Base-by-base conservation (phyloP, 495 filamentous ascomycete genomes). In the Penicillium flavigenum region DNA sequence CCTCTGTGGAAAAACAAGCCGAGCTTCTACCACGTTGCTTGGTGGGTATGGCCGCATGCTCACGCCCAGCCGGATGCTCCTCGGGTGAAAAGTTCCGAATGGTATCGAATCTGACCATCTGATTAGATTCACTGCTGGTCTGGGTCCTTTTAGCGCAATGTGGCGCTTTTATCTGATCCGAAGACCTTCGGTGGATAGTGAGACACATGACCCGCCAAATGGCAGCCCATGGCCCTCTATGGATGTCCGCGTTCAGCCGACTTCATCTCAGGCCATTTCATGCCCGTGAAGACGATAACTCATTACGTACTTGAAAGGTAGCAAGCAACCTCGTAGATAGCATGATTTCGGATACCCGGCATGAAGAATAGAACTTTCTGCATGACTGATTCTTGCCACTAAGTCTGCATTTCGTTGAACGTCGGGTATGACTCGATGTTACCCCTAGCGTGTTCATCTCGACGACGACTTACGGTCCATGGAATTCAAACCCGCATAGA, bases 121-220 rank as follows among this genome's bases (percentile, higher is more conserved):
- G 52, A 55, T 55, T 47, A 55, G 52, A 55, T 55, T 38, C 16
- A 16, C 31, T 26, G 6, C 19, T 53, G 31, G 14, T 17, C 8
- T 10, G 20, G 32, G 19, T n/a, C n/a, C 20, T 19, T 11, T 29
- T 53, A 39, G 38, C 36, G 34, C 14, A 3, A 12, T 26, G 41
- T 39, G 52, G 42, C 42, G 42, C 8, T 44, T 46, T 47, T 55
- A 55, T 55, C 52, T 55, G 52, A 55, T 55, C 52, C 52, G 43
- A 50, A 38, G 5, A 6, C 17, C 11, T 17, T 38, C 31, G 19
- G 47, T 24, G 32, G 17, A 36, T 36, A 29, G 3, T 3, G 7
- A 31, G 26, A 29, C 26, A 11, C n/a, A 44, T 4, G 41, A 24
- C 19, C 41, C 17, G 2, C 41, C 12, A 22, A 29, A 32, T 1